Conservation (phyloP, 73 alveolate species). For the Paramecium octaurelia region DNA sequence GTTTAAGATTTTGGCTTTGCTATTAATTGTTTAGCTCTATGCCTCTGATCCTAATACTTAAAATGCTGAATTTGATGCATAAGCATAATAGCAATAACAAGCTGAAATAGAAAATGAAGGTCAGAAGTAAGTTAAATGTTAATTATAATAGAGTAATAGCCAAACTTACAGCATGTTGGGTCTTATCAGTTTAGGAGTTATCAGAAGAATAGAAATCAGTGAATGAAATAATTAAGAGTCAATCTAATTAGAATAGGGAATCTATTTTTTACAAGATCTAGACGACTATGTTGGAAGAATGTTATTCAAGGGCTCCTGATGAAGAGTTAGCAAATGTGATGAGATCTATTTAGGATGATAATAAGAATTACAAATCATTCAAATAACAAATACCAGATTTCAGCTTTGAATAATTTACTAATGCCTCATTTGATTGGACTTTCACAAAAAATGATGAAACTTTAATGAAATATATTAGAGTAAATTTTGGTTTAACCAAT, state of each 20-base stretch:
- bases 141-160: not conserved
- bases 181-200: not conserved
- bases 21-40: not conserved
- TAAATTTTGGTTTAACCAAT: not conserved
- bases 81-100: not conserved
- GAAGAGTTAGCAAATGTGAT: not conserved
- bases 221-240: not conserved
- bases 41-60: not conserved
- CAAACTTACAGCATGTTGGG: slow-evolving; percentile 28
- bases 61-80: not conserved
- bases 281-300: not conserved
- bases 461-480: not conserved
- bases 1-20: not conserved
- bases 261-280: not conserved
- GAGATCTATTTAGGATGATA: not conserved
- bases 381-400: not conserved
- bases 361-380: not conserved
- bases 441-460: not conserved
- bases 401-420: not conserved
- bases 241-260: not conserved
- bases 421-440: not conserved
- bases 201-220: not conserved
- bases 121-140: not conserved
- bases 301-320: not conserved
- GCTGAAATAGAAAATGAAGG: not conserved